These are phyloP conservation scores for Tricholomella constricta DNA, from an alignment of 768 basidiomycete genomes.

Conservation along the genomic window DNA sequence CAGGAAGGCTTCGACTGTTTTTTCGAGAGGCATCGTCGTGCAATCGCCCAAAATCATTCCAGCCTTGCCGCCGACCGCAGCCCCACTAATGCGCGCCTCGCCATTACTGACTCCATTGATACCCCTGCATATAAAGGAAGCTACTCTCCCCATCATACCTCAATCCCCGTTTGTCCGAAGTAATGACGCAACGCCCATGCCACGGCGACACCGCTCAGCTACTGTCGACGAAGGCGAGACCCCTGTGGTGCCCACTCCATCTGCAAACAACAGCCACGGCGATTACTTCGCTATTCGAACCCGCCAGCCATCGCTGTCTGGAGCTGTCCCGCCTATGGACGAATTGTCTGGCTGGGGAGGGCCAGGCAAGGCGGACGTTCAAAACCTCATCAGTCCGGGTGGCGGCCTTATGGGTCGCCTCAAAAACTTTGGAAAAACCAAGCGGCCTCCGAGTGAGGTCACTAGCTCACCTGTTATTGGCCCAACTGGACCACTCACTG, in stretches of 20 bases:
- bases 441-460: constrained; percentile 37
- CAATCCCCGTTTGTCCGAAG: constrained; percentile 39
- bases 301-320: constrained; percentile 47
- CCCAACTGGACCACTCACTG: constrained; percentile 22
- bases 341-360: constrained; percentile 52
- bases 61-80: constrained; percentile 54
- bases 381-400: constrained; percentile 53
- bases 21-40: constrained; percentile 49
- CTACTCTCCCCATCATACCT: constrained; percentile 37
- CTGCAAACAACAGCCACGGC: constrained; percentile 24
- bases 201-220: constrained; percentile 41
- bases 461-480: constrained; percentile 29
- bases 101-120: constrained; percentile 66
- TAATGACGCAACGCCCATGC: constrained; percentile 34
- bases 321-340: constrained; percentile 41
- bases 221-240: constrained; percentile 39
- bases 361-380: constrained; percentile 35
- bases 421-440: constrained; percentile 69
- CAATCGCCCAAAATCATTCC: constrained; percentile 68
- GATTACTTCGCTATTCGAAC: constrained; percentile 58
- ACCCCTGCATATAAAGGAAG: constrained; percentile 38
- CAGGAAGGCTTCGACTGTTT: constrained; percentile 19
- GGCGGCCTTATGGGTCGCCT: constrained; percentile 79
- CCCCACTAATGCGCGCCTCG: constrained; percentile 46
- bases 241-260: constrained; percentile 16